These are phyloP conservation scores for Blastocystis sp. DNA, from an alignment of 352 stramenopile genomes.

Conservation along the genomic window DNA sequence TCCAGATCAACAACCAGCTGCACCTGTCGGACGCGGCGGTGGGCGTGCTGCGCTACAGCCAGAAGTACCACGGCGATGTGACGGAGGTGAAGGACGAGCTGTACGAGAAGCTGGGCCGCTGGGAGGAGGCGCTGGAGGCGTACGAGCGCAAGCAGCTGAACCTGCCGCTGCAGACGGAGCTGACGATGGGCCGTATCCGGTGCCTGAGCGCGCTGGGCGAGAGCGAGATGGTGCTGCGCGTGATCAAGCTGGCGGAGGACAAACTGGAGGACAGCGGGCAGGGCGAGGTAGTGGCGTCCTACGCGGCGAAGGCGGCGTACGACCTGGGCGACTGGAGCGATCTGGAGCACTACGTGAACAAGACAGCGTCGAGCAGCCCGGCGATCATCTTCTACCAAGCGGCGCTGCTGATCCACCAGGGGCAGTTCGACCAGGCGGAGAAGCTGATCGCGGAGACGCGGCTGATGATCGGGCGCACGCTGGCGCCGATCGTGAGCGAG, in stretches of 20 bases:
- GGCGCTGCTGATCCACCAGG: conserved; percentile 87
- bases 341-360: conserved; percentile 75
- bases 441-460: conserved; percentile 84
- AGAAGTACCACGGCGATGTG: conserved; percentile 78
- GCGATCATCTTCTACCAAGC: conserved; percentile 81
- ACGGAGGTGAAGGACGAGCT: conserved; percentile 88
- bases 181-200: conserved; percentile 91
- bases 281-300: conserved; percentile 71
- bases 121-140: conserved; percentile 87
- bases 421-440: conserved; percentile 85
- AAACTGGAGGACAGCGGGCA: conserved; percentile 72
- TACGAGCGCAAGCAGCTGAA: conserved; percentile 83
- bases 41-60: conserved; percentile 90
- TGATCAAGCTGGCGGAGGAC: conserved; percentile 65
- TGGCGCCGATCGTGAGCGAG: conserved; percentile 90
- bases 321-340: conserved; percentile 80
- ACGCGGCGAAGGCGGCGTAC: conserved; percentile 78
- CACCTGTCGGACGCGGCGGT: conserved; percentile 89
- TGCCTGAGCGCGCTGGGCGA: conserved; percentile 91
- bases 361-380: conserved; percentile 67
- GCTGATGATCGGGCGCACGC: conserved; percentile 86
- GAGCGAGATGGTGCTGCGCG: conserved; percentile 79
- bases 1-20: conserved; percentile 97
- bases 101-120: conserved; percentile 95
- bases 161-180: conserved; percentile 79